Base-by-base conservation (phyloP, 1,139 yeast genomes). In the Hyphopichia fennica region DNA sequence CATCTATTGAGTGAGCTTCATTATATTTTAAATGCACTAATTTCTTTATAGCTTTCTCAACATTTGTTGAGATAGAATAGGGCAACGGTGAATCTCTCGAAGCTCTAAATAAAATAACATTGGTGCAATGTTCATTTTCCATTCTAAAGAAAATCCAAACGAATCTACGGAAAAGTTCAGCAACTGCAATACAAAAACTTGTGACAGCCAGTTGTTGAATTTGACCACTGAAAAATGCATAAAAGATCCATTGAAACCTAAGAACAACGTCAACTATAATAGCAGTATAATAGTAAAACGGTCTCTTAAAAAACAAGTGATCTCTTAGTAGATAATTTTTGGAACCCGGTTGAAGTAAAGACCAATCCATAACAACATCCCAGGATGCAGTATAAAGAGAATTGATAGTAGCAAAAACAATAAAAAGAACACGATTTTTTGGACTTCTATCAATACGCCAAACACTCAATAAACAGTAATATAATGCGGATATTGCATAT, bases 351-450 rank as follows among this genome's bases (percentile, higher is more conserved):
- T 90, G 96, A 45, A 87, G 69, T 52, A 93, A 69, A 1, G 97
- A 90, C 91, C 96, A 95, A 69, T 93, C 99, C 96, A 93, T 89
- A 30, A 89, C 70, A 10, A 95, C 66, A 64, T 93, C 99, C 99
- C 99, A 93, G 11, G 83, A 52, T 0, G 87, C 64, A 23, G 90
- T 75, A 56, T 78, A 80, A 1, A 84, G 44, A 0, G 97, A 82
- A 59, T 93, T 91, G 35, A 87, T 50, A 1, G 77, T 60, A 0
- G 96, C 97, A 67, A 90, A 78, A 1, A 81, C 63, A 23, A 93
- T 87, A 54, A 89, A 87, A 1, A 78, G 71, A 0, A 79, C 77
- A 45, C 84, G 71, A 49, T 78, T 69, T 13, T 59, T 54, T 1
- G 57, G 45, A 0, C 67, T 53, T 13, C 72, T 67, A 34, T 82